Conservation (phyloP, 768 basidiomycete species). For the Amanita inopinata region DNA sequence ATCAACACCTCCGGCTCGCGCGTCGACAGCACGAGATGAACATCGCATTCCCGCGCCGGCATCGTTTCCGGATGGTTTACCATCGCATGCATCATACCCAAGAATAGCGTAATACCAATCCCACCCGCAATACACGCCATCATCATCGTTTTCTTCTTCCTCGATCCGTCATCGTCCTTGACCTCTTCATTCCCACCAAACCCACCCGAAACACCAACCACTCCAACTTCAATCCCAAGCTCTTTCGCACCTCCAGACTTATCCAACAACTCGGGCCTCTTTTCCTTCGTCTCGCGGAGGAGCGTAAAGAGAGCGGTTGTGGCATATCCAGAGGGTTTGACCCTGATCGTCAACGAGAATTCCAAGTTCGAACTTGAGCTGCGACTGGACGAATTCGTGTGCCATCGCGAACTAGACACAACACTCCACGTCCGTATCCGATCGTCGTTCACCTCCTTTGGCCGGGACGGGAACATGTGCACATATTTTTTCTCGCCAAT, state of each 20-base stretch:
- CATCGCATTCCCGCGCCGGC: constrained; percentile 20
- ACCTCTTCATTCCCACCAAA: constrained; percentile 23
- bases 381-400: constrained; percentile 24
- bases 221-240: constrained; percentile 27
- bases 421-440: constrained; percentile 47
- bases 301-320: constrained; percentile 47
- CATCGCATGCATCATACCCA: constrained; percentile 36
- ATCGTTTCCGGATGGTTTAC: constrained; percentile 11
- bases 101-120: constrained; percentile 28
- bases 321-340: constrained; percentile 42
- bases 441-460: constrained; percentile 45
- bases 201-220: constrained; percentile 45
- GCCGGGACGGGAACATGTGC: constrained; percentile 40
- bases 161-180: background rate
- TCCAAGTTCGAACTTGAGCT: constrained; percentile 7
- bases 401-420: background rate
- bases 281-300: constrained; percentile 28
- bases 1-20: constrained; percentile 44
- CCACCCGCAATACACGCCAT: constrained; percentile 3
- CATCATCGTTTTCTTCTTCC: background rate
- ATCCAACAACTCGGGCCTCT: constrained; percentile 30
- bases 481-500: constrained; percentile 36
- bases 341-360: constrained; percentile 45
- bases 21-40: constrained; percentile 41
- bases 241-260: constrained; percentile 20